These are phyloP conservation scores for Cercospora sp. DNA, from an alignment of 2,329 filamentous ascomycete genomes.

Conservation along the genomic window DNA sequence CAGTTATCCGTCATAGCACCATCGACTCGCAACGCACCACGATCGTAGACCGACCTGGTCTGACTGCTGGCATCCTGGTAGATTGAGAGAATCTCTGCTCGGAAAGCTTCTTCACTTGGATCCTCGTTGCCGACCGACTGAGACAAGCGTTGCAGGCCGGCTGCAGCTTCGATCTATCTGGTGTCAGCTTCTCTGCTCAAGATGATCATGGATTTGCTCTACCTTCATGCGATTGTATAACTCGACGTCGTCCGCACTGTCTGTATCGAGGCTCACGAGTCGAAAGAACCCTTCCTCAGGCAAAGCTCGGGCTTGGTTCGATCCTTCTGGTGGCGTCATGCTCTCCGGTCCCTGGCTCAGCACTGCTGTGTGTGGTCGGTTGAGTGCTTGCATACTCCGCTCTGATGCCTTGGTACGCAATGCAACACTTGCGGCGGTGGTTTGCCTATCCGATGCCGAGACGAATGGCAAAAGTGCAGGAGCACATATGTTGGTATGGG, in stretches of 20 bases:
- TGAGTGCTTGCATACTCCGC: slow-evolving; percentile 2
- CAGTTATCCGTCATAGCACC: slow-evolving; percentile 47
- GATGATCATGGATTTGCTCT: neutral
- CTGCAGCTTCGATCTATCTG: neutral
- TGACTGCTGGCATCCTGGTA: slow-evolving; percentile 40
- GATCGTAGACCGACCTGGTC: slow-evolving; percentile 43
- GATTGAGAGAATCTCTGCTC: slow-evolving; percentile 43
- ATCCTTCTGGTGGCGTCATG: neutral
- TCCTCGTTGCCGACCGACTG: neutral
- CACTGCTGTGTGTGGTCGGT: neutral
- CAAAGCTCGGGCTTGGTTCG: neutral
- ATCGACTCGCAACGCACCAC: slow-evolving; percentile 40
- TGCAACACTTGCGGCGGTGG: neutral
- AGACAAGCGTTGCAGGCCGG: slow-evolving; percentile 9
- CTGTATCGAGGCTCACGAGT: neutral
- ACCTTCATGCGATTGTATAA: neutral
- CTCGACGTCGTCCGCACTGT: neutral
- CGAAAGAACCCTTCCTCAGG: neutral
- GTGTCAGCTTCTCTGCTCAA: neutral
- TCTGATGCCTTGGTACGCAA: neutral
- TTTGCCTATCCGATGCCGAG: neutral
- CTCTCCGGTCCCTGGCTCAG: neutral
- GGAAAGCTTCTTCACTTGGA: slow-evolving; percentile 46
- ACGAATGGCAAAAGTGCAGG: neutral
- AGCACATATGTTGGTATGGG: neutral